These are phyloP conservation scores for Paspalum notatum DNA, from an alignment of 176 grass and related monocot species.

Conservation along the genomic window DNA sequence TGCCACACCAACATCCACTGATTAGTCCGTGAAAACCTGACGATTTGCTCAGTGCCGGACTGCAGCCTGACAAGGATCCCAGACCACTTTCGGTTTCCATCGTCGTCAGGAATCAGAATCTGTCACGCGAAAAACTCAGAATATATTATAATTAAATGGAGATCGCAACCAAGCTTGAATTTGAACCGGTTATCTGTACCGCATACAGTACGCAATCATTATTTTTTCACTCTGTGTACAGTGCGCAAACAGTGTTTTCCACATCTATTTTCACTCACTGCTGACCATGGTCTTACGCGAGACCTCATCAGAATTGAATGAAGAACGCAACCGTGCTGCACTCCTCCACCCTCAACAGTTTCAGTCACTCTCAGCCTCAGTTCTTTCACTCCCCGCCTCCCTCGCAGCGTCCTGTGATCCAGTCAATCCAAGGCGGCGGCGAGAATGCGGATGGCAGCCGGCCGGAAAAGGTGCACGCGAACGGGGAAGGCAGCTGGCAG, in stretches of 20 bases:
- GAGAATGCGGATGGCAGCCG: neutral
- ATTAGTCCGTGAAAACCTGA: neutral
- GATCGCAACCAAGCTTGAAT: neutral
- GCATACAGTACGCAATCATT: too few species aligned
- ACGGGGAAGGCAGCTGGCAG: neutral
- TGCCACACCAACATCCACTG: neutral
- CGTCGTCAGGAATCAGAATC: conserved; percentile 27
- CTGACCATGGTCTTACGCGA: too few species aligned
- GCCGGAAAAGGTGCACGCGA: neutral
- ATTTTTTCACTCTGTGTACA: too few species aligned
- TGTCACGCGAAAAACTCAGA: conserved; percentile 25
- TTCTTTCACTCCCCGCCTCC: neutral
- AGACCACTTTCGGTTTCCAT: neutral
- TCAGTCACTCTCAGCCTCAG: conserved; percentile 30
- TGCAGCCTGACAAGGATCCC: conserved; percentile 14
- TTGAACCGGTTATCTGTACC: neutral
- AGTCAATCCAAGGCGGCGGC: neutral
- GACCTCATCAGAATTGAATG: conserved; percentile 10
- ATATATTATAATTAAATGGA: neutral
- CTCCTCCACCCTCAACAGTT: neutral
- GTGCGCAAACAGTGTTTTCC: too few species aligned
- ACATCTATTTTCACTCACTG: too few species aligned
- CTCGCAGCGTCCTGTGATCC: neutral
- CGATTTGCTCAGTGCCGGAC: neutral
- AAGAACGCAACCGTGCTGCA: neutral